Conservation (phyloP, 345 rosid genomes). For the Dipteronia sinensis region DNA sequence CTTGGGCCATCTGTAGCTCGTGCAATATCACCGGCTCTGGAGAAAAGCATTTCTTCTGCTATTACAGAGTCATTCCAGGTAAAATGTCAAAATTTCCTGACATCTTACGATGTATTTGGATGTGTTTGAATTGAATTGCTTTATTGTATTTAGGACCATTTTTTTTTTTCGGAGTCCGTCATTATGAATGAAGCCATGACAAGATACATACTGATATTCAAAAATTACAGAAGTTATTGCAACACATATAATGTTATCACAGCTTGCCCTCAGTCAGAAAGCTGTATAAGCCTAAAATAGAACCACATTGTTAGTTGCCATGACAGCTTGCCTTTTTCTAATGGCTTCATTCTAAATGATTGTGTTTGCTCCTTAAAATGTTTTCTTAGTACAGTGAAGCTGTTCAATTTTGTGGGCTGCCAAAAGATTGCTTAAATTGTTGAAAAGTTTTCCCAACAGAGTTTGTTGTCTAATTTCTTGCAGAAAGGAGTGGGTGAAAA, state of each 20-base stretch:
- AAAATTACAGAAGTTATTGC: not conserved
- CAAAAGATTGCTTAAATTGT: not conserved
- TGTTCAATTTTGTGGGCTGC: not conserved
- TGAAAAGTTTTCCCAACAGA: not conserved
- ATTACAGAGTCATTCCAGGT: constrained; percentile 78
- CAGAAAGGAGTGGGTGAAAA: constrained; percentile 82
- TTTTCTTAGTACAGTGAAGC: not conserved
- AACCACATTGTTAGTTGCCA: not conserved
- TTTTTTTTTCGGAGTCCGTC: not conserved
- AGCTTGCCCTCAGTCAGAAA: not conserved
- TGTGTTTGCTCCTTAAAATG: constrained; percentile 13
- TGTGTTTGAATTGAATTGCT: constrained; percentile 11
- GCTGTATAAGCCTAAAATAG: not conserved
- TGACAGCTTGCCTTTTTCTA: not conserved
- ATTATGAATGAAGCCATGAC: not conserved
- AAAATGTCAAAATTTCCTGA: constrained; percentile 6
- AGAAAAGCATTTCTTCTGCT: constrained; percentile 58
- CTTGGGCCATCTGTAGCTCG: constrained; percentile 57
- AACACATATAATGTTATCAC: not conserved
- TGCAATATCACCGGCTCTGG: constrained; percentile 50
- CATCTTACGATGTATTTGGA: not conserved
- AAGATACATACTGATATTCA: not conserved
- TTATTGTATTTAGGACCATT: not conserved
- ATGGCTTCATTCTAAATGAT: not conserved
- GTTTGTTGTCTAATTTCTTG: constrained; percentile 22